Evolutionary conservation across 2,329 filamentous ascomycete species (phyloP).

Genomic region (Colletotrichum sublineola): DNA sequence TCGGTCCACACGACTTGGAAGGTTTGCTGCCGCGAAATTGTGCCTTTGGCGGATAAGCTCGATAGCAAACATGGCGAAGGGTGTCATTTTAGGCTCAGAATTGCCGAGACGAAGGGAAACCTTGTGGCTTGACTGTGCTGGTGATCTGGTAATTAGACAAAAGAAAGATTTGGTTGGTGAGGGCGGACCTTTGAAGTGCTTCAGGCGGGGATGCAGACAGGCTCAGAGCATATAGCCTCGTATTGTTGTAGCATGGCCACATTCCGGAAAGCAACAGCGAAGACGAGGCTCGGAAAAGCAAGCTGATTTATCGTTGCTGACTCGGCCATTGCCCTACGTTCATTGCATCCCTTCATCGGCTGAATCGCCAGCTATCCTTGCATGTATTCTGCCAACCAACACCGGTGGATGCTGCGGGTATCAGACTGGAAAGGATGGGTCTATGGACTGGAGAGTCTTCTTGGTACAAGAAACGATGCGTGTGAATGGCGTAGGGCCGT

Average conservation of each 20-base stretch:
- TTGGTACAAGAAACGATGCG: background rate
- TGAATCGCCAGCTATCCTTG: background rate
- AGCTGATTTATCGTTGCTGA: background rate
- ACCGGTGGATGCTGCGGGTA: background rate
- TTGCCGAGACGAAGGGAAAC: conserved; percentile 23
- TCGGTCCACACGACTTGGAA: conserved; percentile 9
- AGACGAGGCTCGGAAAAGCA: background rate
- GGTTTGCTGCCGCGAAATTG: conserved; percentile 20
- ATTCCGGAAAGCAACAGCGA: conserved; percentile 1
- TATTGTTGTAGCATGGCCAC: background rate
- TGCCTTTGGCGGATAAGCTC: background rate
- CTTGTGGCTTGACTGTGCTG: conserved; percentile 1
- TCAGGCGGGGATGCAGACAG: background rate
- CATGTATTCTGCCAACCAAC: background rate
- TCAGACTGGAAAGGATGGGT: background rate
- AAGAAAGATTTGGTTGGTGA: conserved; percentile 1
- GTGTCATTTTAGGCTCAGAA: conserved; percentile 20
- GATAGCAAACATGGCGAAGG: conserved; percentile 8
- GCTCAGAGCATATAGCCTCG: background rate
- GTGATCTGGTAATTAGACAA: background rate
- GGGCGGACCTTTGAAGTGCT: background rate
- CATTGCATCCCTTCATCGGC: background rate
- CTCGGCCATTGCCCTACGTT: background rate
- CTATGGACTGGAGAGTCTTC: background rate
- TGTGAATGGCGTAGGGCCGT: background rate